Evolutionary conservation across 2,329 filamentous ascomycete species (phyloP), one percentile per base, ranked within the genome.

Genomic region (Bisporella sp.): DNA sequence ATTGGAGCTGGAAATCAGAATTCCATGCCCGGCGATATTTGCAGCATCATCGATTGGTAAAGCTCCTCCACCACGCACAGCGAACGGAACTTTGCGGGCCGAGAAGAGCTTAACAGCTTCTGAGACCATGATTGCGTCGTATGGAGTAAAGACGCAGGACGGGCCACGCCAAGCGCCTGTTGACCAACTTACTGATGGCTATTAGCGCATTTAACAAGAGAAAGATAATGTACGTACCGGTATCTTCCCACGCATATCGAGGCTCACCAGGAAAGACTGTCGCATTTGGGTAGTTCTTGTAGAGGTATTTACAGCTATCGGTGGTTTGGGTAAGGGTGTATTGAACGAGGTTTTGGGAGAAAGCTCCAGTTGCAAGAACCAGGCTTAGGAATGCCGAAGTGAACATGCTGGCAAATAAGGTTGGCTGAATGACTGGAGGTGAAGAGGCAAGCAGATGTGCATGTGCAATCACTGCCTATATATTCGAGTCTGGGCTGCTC

Each of bases 1-100:
- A 6, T 33, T 47, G 30, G 63, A 67, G 6, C 75, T 69, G 5
- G 73, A 74, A 54, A 81, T 71, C 6, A 75, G 56, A 2, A 75
- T 66, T 0, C 75, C 75, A 2, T 66, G 71, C 11, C 70, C 62
- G 44, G 9, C 47, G 35, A 48, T 48, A 32, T 48, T 48, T 6
- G 47, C 47, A 5, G 40, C 47, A 44, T 48, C 32, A 35, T 29
- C 11, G 11, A 48, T 41, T 5, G 47, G 47, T 30, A 48, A 30
- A 21, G 39, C 8, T 5, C 47, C 47, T 9, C 47, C 40, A 13
- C 47, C 47, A 48, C 47, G 47, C 4, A 48, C 32, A 7, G 47
- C 37, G 35, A 48, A 48, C 1, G 31, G 47, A 11, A 48, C 47
- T 35, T 42, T 8, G 21, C 47, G 47, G 13, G 47, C 39, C 8